phyloP scores from a whole-genome alignment of 2,329 filamentous ascomycete species.

The Stenocarpella maydis region DNA sequence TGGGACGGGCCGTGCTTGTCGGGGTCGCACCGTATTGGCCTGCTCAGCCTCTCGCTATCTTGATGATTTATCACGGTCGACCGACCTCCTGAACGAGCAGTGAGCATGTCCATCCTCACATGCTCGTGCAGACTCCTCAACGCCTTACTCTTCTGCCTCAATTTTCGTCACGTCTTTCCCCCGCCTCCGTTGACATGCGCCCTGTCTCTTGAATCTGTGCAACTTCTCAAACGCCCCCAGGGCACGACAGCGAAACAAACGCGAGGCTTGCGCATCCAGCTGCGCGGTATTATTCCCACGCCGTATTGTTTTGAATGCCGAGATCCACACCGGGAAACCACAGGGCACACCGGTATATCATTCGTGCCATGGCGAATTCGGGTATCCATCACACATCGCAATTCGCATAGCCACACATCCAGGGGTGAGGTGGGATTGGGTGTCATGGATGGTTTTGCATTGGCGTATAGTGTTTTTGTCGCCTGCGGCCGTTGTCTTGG shows the following conservation, averaged over 20 bases:
- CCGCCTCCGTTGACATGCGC: neutral
- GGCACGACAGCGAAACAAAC: neutral
- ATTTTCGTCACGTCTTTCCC: neutral
- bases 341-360: too few relatives aligned
- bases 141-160: neutral
- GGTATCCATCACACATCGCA: too few relatives aligned
- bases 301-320: too few relatives aligned
- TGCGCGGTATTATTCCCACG: neutral
- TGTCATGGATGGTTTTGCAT: too few relatives aligned
- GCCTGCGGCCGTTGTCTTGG: neutral
- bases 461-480: too few relatives aligned
- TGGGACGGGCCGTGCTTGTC: neutral
- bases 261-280: neutral
- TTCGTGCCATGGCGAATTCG: too few relatives aligned
- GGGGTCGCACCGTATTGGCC: constrained; percentile 4
- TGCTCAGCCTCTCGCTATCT: neutral
- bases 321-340: too few relatives aligned
- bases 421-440: too few relatives aligned
- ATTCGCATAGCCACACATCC: too few relatives aligned
- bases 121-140: neutral
- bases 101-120: neutral
- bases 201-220: neutral
- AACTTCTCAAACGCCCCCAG: neutral
- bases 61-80: neutral
- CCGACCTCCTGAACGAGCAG: neutral